phyloP scores from a whole-genome alignment of 352 stramenopile genomes.

The Blastocystis sp. region DNA sequence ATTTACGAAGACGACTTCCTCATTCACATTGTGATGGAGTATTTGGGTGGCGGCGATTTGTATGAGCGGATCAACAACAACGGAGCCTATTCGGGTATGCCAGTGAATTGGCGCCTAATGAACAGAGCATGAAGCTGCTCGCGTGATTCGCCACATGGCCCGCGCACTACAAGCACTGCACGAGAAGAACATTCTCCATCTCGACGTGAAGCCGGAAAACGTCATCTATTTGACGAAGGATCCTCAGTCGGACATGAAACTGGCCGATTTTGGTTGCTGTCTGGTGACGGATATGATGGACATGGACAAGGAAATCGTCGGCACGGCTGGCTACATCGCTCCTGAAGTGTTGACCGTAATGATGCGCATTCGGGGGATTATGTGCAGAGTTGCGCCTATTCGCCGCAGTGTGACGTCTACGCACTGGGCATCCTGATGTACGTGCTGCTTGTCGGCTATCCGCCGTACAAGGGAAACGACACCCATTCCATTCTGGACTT shows the following conservation, averaged over 20 bases:
- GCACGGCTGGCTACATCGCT: conserved; percentile 57
- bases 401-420: conserved; percentile 26
- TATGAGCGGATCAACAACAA: conserved; percentile 41
- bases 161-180: conserved; percentile 19
- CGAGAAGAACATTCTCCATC: conserved; percentile 41
- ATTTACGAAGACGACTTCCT: conserved; percentile 68
- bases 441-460: conserved; percentile 32
- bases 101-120: not conserved
- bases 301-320: conserved; percentile 14
- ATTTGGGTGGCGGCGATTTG: conserved; percentile 37
- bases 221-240: conserved; percentile 45
- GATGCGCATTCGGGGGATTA: not conserved
- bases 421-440: conserved; percentile 48
- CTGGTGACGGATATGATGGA: conserved; percentile 5
- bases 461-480: conserved; percentile 18
- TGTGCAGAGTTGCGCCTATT: conserved; percentile 29
- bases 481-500: conserved; percentile 2
- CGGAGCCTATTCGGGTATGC: not conserved
- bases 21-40: conserved; percentile 66
- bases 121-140: conserved; percentile 32
- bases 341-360: conserved; percentile 32
- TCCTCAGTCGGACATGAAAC: conserved; percentile 40
- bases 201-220: conserved; percentile 66
- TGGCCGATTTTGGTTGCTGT: conserved; percentile 64
- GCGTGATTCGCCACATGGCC: conserved; percentile 48